Evolutionary conservation across 2,329 filamentous ascomycete species (phyloP).

Genomic region (Karstenula rhodostoma): DNA sequence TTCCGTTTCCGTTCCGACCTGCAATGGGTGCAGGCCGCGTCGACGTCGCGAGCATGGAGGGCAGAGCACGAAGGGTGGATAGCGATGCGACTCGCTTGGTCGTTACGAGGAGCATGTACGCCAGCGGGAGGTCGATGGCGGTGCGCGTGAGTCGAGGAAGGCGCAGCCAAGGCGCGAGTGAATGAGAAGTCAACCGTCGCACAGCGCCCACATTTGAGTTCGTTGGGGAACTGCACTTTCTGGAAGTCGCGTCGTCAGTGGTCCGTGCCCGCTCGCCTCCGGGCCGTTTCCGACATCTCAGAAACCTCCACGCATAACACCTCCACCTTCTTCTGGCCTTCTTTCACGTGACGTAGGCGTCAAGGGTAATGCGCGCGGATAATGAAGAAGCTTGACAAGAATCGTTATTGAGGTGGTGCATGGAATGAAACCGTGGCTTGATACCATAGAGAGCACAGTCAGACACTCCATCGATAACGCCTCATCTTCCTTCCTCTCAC

Average conservation of each 20-base stretch:
- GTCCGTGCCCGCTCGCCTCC: conserved; percentile 17
- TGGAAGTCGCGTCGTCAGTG: conserved; percentile 18
- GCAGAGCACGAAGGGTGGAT: conserved; percentile 31
- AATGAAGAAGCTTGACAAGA: too few relatives aligned
- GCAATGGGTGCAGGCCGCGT: conserved; percentile 39
- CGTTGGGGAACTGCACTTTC: conserved; percentile 6
- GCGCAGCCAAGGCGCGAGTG: conserved; percentile 1
- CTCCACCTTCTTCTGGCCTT: conserved; percentile 15
- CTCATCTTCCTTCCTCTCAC: conserved; percentile 21
- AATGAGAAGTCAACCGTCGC: background rate
- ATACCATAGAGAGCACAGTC: too few relatives aligned
- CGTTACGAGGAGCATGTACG: conserved; percentile 37
- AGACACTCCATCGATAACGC: background rate
- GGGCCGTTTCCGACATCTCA: conserved; percentile 9
- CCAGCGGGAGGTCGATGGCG: background rate
- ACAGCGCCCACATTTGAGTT: conserved; percentile 4
- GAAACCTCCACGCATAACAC: conserved; percentile 15
- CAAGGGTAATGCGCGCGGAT: too few relatives aligned
- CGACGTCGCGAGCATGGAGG: conserved; percentile 43
- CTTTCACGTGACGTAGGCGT: too few relatives aligned
- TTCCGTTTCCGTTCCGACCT: conserved; percentile 38
- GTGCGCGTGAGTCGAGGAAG: background rate
- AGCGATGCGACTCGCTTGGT: conserved; percentile 27
- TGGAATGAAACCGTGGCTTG: too few relatives aligned
- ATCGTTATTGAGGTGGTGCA: too few relatives aligned